Conservation (phyloP, 2,329 filamentous ascomycete genomes). For the Didymella lethalis region DNA sequence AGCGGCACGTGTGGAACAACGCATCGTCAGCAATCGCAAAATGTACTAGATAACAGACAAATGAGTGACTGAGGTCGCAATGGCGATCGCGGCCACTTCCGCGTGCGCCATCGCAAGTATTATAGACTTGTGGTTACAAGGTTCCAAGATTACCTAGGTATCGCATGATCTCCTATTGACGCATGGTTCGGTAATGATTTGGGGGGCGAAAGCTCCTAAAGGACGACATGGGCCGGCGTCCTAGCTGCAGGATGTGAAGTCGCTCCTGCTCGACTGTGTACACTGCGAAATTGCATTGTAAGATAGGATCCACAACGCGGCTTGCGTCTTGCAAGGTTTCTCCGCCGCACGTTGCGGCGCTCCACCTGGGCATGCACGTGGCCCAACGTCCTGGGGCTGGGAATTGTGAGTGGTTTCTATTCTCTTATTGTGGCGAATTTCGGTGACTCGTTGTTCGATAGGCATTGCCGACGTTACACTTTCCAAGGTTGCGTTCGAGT, state of each 20-base stretch:
- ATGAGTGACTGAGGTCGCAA: conserved; percentile 1
- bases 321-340: conserved; percentile 19
- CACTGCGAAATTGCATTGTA: conserved; percentile 13
- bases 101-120: not conserved
- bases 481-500: not conserved
- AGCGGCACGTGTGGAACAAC: conserved; percentile 25
- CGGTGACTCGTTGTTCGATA: not conserved
- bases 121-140: conserved; percentile 12
- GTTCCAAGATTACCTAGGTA: not conserved
- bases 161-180: conserved; percentile 12
- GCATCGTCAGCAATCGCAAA: conserved; percentile 25
- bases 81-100: conserved; percentile 3
- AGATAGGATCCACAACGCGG: conserved; percentile 11
- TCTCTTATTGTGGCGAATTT: not conserved
- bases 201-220: conserved; percentile 1
- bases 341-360: conserved; percentile 7
- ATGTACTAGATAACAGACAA: conserved; percentile 1
- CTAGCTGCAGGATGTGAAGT: conserved; percentile 9
- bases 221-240: conserved; percentile 3
- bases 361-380: not conserved
- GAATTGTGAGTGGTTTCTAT: not conserved
- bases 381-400: not conserved
- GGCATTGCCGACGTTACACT: not conserved
- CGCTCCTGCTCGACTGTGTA: conserved; percentile 4
- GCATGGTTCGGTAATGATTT: conserved; percentile 8